Conservation (phyloP, 2,329 filamentous ascomycete species). For the Colletotrichum sp. region DNA sequence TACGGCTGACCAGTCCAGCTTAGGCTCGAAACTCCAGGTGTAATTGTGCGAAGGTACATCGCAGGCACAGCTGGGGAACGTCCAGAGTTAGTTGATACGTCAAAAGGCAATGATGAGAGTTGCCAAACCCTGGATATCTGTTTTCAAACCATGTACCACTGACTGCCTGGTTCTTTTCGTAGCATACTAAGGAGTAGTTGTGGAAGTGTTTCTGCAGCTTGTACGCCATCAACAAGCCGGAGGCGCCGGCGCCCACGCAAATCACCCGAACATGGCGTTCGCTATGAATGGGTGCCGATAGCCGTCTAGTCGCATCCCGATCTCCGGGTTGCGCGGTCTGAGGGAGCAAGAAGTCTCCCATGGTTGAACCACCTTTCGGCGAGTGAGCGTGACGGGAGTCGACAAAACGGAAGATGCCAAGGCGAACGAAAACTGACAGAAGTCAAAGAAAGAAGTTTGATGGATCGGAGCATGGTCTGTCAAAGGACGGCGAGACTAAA, state of each 20-base stretch:
- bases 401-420: background rate
- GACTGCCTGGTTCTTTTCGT: constrained; percentile 61
- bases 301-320: background rate
- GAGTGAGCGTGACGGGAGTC: background rate
- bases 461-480: background rate
- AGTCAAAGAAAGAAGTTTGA: background rate
- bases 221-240: constrained; percentile 52
- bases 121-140: constrained; percentile 41
- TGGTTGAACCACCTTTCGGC: background rate
- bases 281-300: constrained; percentile 8
- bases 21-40: constrained; percentile 56
- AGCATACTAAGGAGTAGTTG: constrained; percentile 41
- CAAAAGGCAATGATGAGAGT: background rate
- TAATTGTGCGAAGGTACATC: constrained; percentile 59
- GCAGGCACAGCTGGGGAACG: constrained; percentile 41
- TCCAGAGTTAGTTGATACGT: background rate
- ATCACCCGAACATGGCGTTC: constrained; percentile 30
- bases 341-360: constrained; percentile 1
- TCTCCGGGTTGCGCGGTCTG: background rate
- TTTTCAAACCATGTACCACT: constrained; percentile 62
- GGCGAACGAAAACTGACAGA: background rate
- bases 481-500: background rate
- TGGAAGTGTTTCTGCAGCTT: constrained; percentile 49
- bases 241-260: constrained; percentile 53
- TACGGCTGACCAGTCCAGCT: constrained; percentile 60